Conservation (phyloP, 257 asterid species). For the Voacanga thouarsii region DNA sequence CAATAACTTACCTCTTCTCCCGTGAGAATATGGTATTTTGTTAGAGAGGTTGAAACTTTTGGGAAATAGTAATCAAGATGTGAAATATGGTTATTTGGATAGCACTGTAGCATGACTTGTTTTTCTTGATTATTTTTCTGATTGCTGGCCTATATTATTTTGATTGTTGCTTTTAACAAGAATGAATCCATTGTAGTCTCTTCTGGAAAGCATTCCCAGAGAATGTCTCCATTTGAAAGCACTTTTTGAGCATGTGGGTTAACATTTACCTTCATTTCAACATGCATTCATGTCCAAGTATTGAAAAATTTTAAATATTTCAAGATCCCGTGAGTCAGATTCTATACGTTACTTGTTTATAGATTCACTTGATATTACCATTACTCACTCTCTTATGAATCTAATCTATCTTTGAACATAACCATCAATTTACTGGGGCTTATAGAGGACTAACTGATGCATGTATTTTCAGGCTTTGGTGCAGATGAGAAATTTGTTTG, state of each 20-base stretch:
- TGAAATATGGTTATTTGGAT: not conserved
- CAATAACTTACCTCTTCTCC: not conserved
- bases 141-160: not conserved
- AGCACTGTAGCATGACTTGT: not conserved
- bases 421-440: not conserved
- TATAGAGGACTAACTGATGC: not conserved
- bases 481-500: constrained; percentile 85
- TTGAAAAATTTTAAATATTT: not conserved
- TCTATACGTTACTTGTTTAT: not conserved
- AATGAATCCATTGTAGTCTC: not conserved
- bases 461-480: constrained; percentile 65
- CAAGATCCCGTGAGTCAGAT: not conserved
- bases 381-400: not conserved
- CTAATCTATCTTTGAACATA: not conserved
- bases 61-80: not conserved
- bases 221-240: not conserved
- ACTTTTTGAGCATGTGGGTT: not conserved
- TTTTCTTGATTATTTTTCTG: not conserved
- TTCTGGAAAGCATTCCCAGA: not conserved
- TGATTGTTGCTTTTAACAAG: not conserved
- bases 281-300: not conserved
- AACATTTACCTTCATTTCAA: not conserved
- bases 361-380: not conserved
- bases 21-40: not conserved
- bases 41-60: not conserved